These are phyloP conservation scores for Leucaena leucocephala DNA, from an alignment of 306 rosid species.

Conservation along the genomic window DNA sequence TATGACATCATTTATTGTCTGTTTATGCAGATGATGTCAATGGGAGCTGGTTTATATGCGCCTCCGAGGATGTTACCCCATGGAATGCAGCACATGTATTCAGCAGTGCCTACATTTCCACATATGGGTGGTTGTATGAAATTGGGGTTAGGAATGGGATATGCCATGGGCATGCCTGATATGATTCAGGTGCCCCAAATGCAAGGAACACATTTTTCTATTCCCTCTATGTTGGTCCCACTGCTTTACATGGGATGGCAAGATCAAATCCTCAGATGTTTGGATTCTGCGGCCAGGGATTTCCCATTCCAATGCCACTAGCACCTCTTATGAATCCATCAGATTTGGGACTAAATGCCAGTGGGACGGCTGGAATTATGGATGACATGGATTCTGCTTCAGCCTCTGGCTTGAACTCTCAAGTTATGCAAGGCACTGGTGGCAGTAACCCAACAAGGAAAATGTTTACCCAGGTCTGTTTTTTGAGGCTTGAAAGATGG, in stretches of 20 bases:
- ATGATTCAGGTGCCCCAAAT: constrained; percentile 26
- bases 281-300: constrained; percentile 62
- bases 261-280: constrained; percentile 67
- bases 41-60: constrained; percentile 84
- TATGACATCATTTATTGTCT: constrained; percentile 35
- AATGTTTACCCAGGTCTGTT: constrained; percentile 54
- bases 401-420: constrained; percentile 55
- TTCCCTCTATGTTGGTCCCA: too few relatives aligned
- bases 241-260: constrained; percentile 57
- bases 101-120: constrained; percentile 60
- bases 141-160: constrained; percentile 63
- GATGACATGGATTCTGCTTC: too few relatives aligned
- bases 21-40: constrained; percentile 76
- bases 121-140: constrained; percentile 74
- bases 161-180: constrained; percentile 62
- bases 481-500: constrained; percentile 6
- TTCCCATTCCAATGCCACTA: constrained; percentile 52
- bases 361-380: too few relatives aligned
- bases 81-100: constrained; percentile 74
- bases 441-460: constrained; percentile 43
- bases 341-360: constrained; percentile 41
- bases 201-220: too few relatives aligned
- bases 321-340: constrained; percentile 58
- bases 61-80: constrained; percentile 72
- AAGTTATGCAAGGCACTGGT: constrained; percentile 37